Conservation (phyloP, 805 yeast genomes). For the Candida manassasensis region DNA sequence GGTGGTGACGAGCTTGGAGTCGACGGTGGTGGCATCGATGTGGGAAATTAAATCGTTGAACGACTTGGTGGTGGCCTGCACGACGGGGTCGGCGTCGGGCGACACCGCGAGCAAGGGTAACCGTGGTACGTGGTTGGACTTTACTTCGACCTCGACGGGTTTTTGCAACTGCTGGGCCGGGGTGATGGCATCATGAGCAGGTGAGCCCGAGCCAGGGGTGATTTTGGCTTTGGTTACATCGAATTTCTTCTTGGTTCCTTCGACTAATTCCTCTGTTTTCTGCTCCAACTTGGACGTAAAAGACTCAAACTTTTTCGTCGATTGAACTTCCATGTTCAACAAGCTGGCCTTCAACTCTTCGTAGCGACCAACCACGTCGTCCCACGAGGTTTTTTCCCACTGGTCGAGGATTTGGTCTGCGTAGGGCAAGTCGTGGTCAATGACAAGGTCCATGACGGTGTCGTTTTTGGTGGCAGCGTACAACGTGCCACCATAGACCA, state of each 20-base stretch:
- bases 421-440: slow-evolving; percentile 40
- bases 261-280: slow-evolving; percentile 29
- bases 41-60: slow-evolving; percentile 35
- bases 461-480: slow-evolving; percentile 41
- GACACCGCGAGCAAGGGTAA: slow-evolving; percentile 31
- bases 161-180: slow-evolving; percentile 41
- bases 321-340: slow-evolving; percentile 20
- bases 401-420: slow-evolving; percentile 36
- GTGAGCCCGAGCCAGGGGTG: not conserved
- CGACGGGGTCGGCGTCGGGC: slow-evolving; percentile 16
- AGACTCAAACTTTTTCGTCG: slow-evolving; percentile 28
- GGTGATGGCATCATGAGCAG: slow-evolving; percentile 11
- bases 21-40: slow-evolving; percentile 26
- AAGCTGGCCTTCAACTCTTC: slow-evolving; percentile 14
- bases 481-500: slow-evolving; percentile 35
- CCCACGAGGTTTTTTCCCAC: slow-evolving; percentile 30
- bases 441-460: slow-evolving; percentile 40
- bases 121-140: slow-evolving; percentile 23
- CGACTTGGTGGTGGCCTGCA: slow-evolving; percentile 31
- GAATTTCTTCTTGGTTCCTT: slow-evolving; percentile 34
- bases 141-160: slow-evolving; percentile 34
- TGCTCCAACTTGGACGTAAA: slow-evolving; percentile 30
- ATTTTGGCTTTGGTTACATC: slow-evolving; percentile 5
- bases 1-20: slow-evolving; percentile 22
- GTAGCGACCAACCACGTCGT: slow-evolving; percentile 23